Evolutionary conservation across 768 basidiomycete species (phyloP).

Genomic region (Xerocomellus chrysenteron): DNA sequence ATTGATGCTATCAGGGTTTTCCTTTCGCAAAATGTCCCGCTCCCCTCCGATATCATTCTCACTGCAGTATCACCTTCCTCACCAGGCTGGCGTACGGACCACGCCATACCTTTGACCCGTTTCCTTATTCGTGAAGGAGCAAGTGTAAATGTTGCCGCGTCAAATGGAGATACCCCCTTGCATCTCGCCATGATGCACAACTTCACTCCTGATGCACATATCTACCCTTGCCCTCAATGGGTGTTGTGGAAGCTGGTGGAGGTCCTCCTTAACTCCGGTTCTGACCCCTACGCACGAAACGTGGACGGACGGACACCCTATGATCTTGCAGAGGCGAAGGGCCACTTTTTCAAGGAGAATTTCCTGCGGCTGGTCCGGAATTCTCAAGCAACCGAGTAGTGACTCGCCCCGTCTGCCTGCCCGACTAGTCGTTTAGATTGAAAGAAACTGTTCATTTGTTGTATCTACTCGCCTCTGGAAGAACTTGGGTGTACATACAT

Average conservation of each 20-base stretch:
- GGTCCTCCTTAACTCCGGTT: neutral
- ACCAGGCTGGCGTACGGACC: no score
- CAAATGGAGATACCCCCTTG: neutral
- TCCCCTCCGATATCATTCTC: neutral
- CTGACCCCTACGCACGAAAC: neutral
- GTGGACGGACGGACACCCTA: neutral
- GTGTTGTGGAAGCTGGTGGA: neutral
- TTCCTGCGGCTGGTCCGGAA: conserved; percentile 2
- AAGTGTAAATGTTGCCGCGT: neutral
- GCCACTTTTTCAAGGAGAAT: neutral
- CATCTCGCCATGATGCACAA: neutral
- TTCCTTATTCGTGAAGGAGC: conserved; percentile 1
- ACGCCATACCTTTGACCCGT: neutral
- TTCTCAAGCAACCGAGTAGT: neutral
- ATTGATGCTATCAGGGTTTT: neutral
- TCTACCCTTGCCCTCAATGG: no score
- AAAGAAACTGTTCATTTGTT: no score
- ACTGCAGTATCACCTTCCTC: neutral
- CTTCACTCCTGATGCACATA: neutral
- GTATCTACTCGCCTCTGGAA: no score
- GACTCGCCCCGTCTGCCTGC: no score
- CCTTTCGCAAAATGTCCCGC: neutral
- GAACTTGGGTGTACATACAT: no score
- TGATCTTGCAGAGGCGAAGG: neutral
- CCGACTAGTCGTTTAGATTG: no score